These are phyloP conservation scores for Cinnamomum chago DNA, from an alignment of 164 flowering plant genomes.

Conservation along the genomic window DNA sequence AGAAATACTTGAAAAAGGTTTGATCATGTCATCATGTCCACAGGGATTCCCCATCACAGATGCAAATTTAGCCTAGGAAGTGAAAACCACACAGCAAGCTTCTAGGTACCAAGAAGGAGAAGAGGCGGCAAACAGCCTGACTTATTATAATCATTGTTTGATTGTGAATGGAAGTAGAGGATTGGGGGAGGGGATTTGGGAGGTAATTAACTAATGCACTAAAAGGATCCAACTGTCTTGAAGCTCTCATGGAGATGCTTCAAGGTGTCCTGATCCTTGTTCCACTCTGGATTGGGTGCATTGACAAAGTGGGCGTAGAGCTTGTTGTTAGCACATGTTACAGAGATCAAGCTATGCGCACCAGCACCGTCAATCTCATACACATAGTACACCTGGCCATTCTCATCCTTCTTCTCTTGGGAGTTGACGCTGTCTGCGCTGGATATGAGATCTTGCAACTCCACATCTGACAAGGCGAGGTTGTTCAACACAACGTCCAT, in stretches of 20 bases:
- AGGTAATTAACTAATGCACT: background rate
- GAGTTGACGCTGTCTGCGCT: slow-evolving; percentile 56
- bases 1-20: too few species aligned
- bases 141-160: background rate
- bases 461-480: slow-evolving; percentile 80
- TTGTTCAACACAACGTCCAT: slow-evolving; percentile 65
- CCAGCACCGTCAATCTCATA: slow-evolving; percentile 74
- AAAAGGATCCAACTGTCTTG: slow-evolving; percentile 47
- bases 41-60: background rate
- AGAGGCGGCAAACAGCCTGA: background rate
- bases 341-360: slow-evolving; percentile 74
- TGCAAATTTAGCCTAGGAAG: background rate
- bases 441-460: slow-evolving; percentile 69
- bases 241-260: slow-evolving; percentile 76
- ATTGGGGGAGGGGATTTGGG: background rate
- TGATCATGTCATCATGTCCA: background rate
- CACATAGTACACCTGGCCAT: slow-evolving; percentile 78
- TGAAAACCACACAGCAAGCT: background rate
- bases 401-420: slow-evolving; percentile 68
- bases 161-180: background rate
- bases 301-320: slow-evolving; percentile 92
- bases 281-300: slow-evolving; percentile 85
- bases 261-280: slow-evolving; percentile 55
- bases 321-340: slow-evolving; percentile 82
- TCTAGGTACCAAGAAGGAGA: too few species aligned